Evolutionary conservation across 768 basidiomycete species (phyloP), one percentile per base, ranked within the genome.

Genomic region (Termitomyces sp.): DNA sequence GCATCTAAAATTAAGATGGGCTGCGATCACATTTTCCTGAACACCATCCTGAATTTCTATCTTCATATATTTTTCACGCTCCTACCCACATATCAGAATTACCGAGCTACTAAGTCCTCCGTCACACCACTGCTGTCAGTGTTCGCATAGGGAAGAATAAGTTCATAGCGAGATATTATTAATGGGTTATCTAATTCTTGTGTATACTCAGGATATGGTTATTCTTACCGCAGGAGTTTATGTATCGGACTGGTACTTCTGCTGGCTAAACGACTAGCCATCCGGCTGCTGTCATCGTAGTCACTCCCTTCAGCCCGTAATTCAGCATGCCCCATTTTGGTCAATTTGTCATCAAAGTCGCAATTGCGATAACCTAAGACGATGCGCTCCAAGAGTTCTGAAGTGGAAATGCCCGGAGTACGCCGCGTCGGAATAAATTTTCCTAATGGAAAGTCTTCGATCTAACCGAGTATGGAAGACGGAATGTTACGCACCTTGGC

Each of bases 351-450:
- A 69, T 98, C 96, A 69, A 96, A 94, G 59, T 88, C 84, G 18
- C 91, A 80, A 46, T 83, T 84, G 26, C 93, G 81, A 71, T 98
- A 98, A 16, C 89, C 87, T 16, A 82, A 79, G 18, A 98, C 91
- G 66, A 98, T 94, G 26, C 97, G 87, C 68, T 93, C 92, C 37
- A 99, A 81, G 20, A 98, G 79, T 37, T 91, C 88, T 0, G 94
- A 96, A 0, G 97, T 99, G 10, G 94, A 97, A 9, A 98, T 84
- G 9, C 94, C 93, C 0, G 93, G 93, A 4, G 97, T 98, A 53
- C 96, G 88, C 14, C 94, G 84, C 2, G 96, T 99, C 0, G 97
- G 96, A 43, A 98, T 78, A 71, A 99, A 98, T 76, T 89, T 90
- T 47, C 96, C 96, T 95, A 14, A 18, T 43, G 39, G 24, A 12